Evolutionary conservation across 768 basidiomycete genomes (phyloP), one percentile per base, ranked within the genome.

Genomic region (Leucocoprinus leucothites): DNA sequence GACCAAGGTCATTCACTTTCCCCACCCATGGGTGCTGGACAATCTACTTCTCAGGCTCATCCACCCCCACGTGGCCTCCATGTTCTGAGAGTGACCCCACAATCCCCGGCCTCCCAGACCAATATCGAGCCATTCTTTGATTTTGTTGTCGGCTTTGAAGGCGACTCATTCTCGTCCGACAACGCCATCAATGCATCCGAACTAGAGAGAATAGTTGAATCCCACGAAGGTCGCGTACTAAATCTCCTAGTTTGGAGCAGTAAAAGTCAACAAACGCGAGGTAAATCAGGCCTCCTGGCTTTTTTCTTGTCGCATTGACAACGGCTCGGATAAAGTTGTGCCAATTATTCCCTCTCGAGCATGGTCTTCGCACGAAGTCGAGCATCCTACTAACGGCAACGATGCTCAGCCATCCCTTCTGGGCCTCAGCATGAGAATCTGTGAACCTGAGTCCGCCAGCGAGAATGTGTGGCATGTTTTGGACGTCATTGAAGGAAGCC

Each of bases 401-500:
- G 72, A 71, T 18, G 70, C 76, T 3, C 87, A 90, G 63, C 95
- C 96, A 3, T 96, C 94, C 8, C 70, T 98, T n/a, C 79, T 99
- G 22, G 97, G 97, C 0, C 77, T 99, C 6, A 94, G 90, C 64
- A 87, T 98, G 83, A 83, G 96, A 19, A 81, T 98, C 65, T 99
- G 97, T 66, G 84, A 91, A 66, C 94, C 96, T 3, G 87, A 91
- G 62, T 78, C 82, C 48, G 89, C 96, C 14, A 75, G 91, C 18
- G 94, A 98, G 65, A 92, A 89, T 59, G 94, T 99, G 4, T 99
- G 97, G 95, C 97, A 98, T 70, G 94, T 99, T 38, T 77, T 99
- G 44, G 97, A 99, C 65, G 94, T 99, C 13, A 73, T 96, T 38
- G 96, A 99, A 69, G 96, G 94, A 19, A 91, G 89, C 59, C 97